Evolutionary conservation across 2,329 filamentous ascomycete species (phyloP).

Genomic region (Massarina eburnea): DNA sequence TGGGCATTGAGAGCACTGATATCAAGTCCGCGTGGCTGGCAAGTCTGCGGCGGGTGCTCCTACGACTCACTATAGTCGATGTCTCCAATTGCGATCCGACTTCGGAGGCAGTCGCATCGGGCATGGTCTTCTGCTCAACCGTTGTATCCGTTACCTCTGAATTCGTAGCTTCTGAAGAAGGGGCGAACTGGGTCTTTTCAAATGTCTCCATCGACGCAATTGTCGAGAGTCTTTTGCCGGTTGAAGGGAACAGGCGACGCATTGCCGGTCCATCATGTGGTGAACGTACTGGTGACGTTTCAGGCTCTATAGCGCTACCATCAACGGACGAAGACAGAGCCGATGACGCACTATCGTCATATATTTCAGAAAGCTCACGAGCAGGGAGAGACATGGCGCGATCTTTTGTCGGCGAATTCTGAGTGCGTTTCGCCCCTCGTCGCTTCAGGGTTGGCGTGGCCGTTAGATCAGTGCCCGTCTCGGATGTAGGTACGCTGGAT

Average conservation of each 20-base stretch:
- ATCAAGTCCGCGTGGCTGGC: slow-evolving; percentile 94
- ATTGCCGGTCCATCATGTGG: slow-evolving; percentile 42
- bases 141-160: slow-evolving; percentile 27
- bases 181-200: slow-evolving; percentile 33
- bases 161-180: slow-evolving; percentile 26
- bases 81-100: slow-evolving; percentile 34
- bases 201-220: slow-evolving; percentile 61
- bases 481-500: slow-evolving; percentile 17
- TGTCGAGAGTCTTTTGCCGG: slow-evolving; percentile 59
- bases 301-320: slow-evolving; percentile 31
- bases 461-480: slow-evolving; percentile 20
- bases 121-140: slow-evolving; percentile 17
- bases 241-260: slow-evolving; percentile 53
- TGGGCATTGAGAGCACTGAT: slow-evolving; percentile 79
- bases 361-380: slow-evolving; percentile 19
- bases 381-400: slow-evolving; percentile 34
- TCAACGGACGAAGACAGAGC: slow-evolving; percentile 42
- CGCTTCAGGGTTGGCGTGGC: slow-evolving; percentile 42
- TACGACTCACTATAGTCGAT: slow-evolving; percentile 46
- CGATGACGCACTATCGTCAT: slow-evolving; percentile 32
- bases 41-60: slow-evolving; percentile 60
- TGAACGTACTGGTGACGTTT: slow-evolving; percentile 33
- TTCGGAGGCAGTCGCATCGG: slow-evolving; percentile 29
- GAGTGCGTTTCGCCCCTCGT: slow-evolving; percentile 40
- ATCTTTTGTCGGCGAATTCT: slow-evolving; percentile 46